Conservation (phyloP, 2,329 filamentous ascomycete genomes). For the Aspergillus candidus region DNA sequence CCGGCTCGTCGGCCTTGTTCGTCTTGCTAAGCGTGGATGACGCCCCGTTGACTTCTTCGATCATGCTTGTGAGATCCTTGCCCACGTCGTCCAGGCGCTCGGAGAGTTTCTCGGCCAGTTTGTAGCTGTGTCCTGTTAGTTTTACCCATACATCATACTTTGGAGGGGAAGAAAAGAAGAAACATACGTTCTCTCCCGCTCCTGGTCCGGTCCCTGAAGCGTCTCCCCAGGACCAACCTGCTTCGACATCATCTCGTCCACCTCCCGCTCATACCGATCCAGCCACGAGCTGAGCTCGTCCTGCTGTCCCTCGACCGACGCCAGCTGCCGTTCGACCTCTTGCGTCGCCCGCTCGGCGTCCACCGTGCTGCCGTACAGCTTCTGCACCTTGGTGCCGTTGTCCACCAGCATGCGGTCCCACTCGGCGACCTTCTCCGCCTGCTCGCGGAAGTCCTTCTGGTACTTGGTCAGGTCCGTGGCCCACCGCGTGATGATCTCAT, state of each 20-base stretch:
- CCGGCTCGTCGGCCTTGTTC: slow-evolving; percentile 78
- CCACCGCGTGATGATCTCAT: slow-evolving; percentile 97
- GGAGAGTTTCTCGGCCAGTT: slow-evolving; percentile 86
- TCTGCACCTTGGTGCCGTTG: slow-evolving; percentile 91
- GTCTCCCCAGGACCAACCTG: slow-evolving; percentile 70
- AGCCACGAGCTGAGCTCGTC: slow-evolving; percentile 83
- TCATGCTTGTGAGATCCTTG: slow-evolving; percentile 89
- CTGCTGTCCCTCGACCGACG: slow-evolving; percentile 85
- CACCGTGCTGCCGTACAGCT: slow-evolving; percentile 83
- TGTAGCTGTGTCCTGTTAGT: slow-evolving; percentile 51
- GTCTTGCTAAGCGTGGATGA: slow-evolving; percentile 86
- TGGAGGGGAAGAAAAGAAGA: not conserved
- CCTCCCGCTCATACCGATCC: slow-evolving; percentile 84
- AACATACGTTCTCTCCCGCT: slow-evolving; percentile 80
- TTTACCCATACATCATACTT: slow-evolving; percentile 9
- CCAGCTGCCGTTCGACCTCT: slow-evolving; percentile 88
- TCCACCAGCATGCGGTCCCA: slow-evolving; percentile 93
- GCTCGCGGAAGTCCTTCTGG: slow-evolving; percentile 90
- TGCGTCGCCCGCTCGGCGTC: slow-evolving; percentile 89
- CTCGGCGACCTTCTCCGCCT: slow-evolving; percentile 75
- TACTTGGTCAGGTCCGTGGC: slow-evolving; percentile 92
- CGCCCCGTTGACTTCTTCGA: slow-evolving; percentile 93
- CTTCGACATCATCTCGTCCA: slow-evolving; percentile 79
- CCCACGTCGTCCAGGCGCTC: slow-evolving; percentile 90
- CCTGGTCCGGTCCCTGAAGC: slow-evolving; percentile 83